Percentiles rank a stretch among this genome's conserved stretches.
These are phyloP conservation scores for Cercospora janseana DNA, from an alignment of 2,329 filamentous ascomycete species.

Conservation along the genomic window DNA sequence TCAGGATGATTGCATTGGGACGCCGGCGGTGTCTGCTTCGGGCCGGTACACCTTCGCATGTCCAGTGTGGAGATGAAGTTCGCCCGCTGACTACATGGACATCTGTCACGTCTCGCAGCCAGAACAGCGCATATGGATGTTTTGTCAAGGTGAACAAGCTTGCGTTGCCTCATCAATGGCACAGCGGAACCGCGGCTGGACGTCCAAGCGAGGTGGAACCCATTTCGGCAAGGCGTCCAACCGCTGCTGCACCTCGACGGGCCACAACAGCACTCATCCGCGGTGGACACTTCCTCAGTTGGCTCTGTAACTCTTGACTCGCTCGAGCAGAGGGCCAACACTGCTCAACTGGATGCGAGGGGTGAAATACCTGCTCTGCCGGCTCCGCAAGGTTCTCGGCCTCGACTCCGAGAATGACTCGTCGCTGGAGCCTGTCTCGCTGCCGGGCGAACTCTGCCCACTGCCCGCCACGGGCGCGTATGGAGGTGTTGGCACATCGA, in stretches of 20 bases:
- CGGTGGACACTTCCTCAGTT: neutral
- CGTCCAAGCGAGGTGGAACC: no score
- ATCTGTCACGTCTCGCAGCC: no score
- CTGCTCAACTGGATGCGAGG: conserved; percentile 6
- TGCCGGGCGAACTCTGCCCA: neutral
- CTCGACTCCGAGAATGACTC: conserved; percentile 1
- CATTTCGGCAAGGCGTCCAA: no score
- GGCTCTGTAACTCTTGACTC: neutral
- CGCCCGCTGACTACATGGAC: no score
- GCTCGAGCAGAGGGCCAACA: conserved; percentile 1
- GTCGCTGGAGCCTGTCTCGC: neutral
- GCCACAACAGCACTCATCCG: neutral
- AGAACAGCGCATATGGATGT: no score
- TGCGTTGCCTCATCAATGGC: no score
- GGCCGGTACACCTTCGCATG: neutral
- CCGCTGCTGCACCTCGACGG: neutral
- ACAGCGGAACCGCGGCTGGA: no score
- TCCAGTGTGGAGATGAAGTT: no score
- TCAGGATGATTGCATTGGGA: neutral
- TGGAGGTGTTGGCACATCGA: neutral
- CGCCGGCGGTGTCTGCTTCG: conserved; percentile 1
- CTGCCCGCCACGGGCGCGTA: neutral
- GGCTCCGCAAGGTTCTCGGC: no score
- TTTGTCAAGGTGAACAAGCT: no score
- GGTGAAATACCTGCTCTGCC: neutral